phyloP scores from a whole-genome alignment of 2,329 filamentous ascomycete species.

The Diplodia intermedia region DNA sequence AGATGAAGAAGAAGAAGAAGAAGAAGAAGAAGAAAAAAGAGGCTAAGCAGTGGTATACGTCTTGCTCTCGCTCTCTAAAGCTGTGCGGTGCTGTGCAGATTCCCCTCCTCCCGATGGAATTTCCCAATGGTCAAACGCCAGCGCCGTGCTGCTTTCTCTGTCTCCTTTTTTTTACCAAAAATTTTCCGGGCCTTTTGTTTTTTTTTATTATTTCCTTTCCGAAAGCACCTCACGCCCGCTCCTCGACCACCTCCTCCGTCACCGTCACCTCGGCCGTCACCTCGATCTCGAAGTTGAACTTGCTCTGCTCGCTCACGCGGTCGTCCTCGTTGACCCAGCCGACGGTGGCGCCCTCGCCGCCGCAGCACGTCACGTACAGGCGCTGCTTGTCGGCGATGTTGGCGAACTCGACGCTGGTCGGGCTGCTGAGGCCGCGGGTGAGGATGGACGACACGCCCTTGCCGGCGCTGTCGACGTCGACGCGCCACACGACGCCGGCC shows the following conservation, averaged over 20 bases:
- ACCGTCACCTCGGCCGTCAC: conserved; percentile 18
- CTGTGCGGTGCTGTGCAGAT: neutral
- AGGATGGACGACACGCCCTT: conserved; percentile 19
- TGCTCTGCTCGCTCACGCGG: neutral
- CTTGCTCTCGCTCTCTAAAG: neutral
- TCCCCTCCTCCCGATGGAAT: neutral
- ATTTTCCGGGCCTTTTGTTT: too few relatives aligned
- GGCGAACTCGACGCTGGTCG: conserved; percentile 13
- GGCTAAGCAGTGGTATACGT: neutral
- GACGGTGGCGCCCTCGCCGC: conserved; percentile 12
- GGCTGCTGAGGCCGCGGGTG: conserved; percentile 20
- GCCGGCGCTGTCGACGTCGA: conserved; percentile 16
- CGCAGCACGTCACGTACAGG: conserved; percentile 30
- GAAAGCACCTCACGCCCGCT: too few relatives aligned
- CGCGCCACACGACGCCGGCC: conserved; percentile 26
- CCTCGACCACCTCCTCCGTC: conserved; percentile 15
- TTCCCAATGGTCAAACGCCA: neutral
- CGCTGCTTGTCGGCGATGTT: neutral
- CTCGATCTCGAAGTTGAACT: conserved; percentile 17
- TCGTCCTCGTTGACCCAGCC: conserved; percentile 31
- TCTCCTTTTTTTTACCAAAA: too few relatives aligned
- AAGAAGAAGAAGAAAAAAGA: too few relatives aligned
- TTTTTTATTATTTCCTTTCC: too few relatives aligned
- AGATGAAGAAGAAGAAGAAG: too few relatives aligned
- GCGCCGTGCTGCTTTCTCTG: neutral